Base-by-base conservation (phyloP, 2,329 filamentous ascomycete genomes). In the Grosmannia penicillata region DNA sequence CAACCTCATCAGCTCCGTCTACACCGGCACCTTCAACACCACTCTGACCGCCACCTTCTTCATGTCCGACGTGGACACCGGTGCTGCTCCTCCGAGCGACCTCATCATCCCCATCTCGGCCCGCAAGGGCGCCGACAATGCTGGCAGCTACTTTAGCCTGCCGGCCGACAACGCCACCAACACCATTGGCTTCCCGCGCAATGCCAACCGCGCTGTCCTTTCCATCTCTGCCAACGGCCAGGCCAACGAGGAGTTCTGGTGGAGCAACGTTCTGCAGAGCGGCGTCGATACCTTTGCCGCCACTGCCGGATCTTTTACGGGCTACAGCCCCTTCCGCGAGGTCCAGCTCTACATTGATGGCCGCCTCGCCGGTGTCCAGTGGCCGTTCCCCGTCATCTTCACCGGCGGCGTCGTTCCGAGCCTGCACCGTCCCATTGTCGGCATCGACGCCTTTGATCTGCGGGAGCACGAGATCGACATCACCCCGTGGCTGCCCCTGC, bases 341-440 rank as follows among this genome's bases (percentile, higher is more conserved):
- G 67, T 91, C 1, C 82, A 87, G 48, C 61, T 91, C 1, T 62
- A 71, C 31, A 82, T 93, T 37, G 83, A 93, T 50, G 80, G 71
- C 1, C 58, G 68, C 15, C 56, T 89, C 18, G 81, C 80, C 2
- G 84, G 83, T 3, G 74, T 86, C 2, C 70, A 75, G 24, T 91
- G 81, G 82, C 85, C 84, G 1, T 89, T 82, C 49, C 82, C 83
- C 0, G 68, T 85, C 15, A 78, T 93, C 35, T 89, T 87, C 49
- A 87, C 84, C 0, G 84, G 85, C 3, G 83, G 83, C 2, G 66
- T 93, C 6, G 77, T 80, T 1, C 82, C 82, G 5, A 74, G 75
- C 1, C 67, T 91, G 28, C 85, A 86, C 70, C 66, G 82, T 7
- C 84, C 84, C 0, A 68, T 91, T 38, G 83, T 82, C 3, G 82